Evolutionary conservation across 2,329 filamentous ascomycete species (phyloP), one percentile per base, ranked within the genome.

Genomic region (Cladosporium sphaerospermum): DNA sequence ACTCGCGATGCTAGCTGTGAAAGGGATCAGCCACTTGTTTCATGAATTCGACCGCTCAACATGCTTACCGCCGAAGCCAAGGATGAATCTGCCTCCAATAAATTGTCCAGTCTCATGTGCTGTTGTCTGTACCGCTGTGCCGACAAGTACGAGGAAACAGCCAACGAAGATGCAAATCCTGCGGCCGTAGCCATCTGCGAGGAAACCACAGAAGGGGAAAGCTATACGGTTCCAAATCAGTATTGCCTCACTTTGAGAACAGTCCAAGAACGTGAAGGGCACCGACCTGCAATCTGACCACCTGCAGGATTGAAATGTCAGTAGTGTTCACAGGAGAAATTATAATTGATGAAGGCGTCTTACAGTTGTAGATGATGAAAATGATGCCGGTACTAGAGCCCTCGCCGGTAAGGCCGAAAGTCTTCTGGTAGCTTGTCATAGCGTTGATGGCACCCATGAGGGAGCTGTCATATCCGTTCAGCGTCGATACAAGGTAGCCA

Each of bases 161-260:
- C 80, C 80, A 37, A 79, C 69, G 54, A 81, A 80, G 57, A 83
- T 82, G 54, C 79, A 79, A 31, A 74, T 64, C 33, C 78, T 72
- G 55, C 80, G 74, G 47, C 80, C 80, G 39, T 69, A 71, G 31
- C 67, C 67, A 51, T 72, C 69, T 23, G 68, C 69, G 37, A 71
- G 61, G 55, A 70, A 65, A 18, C 69, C 69, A 50, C 69, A 71
- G 56, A 71, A 69, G 5, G 76, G 75, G 47, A 77, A 76, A 1
- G 75, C 76, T 1, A 4, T 28, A 28, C 23, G 23, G 7, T 5
- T 28, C 4, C 23, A 7, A 5, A 28, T 28, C 23, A 28, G 23
- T 28, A 28, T 28, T 28, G 23, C 23, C 23, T 5, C 23, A 28
- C 7, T 28, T 4, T 28, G 23, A 28, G 23, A 28, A 7, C 23